Evolutionary conservation across 2,329 filamentous ascomycete genomes (phyloP).

Genomic region (Macrophomina pseudophaseolina): DNA sequence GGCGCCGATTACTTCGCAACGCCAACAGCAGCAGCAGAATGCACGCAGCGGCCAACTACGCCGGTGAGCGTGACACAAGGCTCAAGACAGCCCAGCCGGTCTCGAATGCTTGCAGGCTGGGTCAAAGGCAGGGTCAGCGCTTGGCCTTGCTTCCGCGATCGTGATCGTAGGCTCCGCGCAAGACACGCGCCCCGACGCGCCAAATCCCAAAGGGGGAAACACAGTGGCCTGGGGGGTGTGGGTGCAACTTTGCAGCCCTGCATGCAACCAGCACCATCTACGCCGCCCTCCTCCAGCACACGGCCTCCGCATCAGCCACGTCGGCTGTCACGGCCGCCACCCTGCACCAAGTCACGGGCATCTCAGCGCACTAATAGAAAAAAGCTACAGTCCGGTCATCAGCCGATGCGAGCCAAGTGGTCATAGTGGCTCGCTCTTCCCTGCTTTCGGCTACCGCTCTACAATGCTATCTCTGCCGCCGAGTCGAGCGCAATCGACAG

Average conservation of each 20-base stretch:
- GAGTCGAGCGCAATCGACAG: constrained; percentile 1
- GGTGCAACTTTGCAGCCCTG: not conserved
- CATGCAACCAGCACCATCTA: too few relatives aligned
- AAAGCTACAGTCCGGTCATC: not conserved
- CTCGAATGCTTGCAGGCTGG: constrained; percentile 15
- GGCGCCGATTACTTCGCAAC: constrained; percentile 1
- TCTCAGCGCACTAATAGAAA: not conserved
- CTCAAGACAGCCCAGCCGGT: not conserved
- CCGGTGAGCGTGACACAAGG: constrained; percentile 8
- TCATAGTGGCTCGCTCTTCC: not conserved
- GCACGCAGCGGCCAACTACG: not conserved
- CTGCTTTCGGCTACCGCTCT: constrained; percentile 8
- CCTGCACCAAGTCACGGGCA: constrained; percentile 9
- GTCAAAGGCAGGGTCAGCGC: constrained; percentile 6
- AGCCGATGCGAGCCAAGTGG: not conserved
- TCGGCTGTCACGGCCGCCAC: not conserved
- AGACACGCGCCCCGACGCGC: constrained; percentile 20
- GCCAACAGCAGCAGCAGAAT: not conserved
- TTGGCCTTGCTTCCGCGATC: constrained; percentile 13
- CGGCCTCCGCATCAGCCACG: constrained; percentile 13
- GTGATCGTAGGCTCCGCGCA: constrained; percentile 6
- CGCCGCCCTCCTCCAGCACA: not conserved
- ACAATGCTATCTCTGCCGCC: constrained; percentile 8
- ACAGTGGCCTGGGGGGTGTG: constrained; percentile 2
- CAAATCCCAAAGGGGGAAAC: constrained; percentile 14